phyloP scores from a whole-genome alignment of 257 asterid genomes.

The Linderniella brevidens region DNA sequence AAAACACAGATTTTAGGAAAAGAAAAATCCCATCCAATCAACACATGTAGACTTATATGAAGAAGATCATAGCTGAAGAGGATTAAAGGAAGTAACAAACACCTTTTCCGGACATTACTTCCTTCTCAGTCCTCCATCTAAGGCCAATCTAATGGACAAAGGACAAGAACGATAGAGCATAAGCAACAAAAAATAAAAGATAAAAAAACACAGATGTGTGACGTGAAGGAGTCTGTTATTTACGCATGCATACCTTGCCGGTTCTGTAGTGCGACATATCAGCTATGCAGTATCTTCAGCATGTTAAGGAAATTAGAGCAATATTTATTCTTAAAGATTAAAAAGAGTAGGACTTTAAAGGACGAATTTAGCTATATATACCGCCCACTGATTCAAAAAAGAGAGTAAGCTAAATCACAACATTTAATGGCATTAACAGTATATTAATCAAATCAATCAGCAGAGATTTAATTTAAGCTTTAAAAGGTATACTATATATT shows the following conservation, averaged over 20 bases:
- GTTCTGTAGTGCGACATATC: slow-evolving; percentile 92
- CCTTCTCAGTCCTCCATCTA: slow-evolving; percentile 97
- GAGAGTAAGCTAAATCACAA: too few species aligned
- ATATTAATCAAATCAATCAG: too few species aligned
- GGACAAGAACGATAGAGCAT: slow-evolving; percentile 9
- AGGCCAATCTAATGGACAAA: slow-evolving; percentile 65
- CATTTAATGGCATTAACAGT: too few species aligned
- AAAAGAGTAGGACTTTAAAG: too few species aligned
- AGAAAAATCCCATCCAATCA: too few species aligned
- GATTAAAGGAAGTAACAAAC: slow-evolving; percentile 8
- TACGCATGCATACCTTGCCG: slow-evolving; percentile 45
- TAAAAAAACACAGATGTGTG: not conserved
- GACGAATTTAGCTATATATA: too few species aligned
- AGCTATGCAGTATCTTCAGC: slow-evolving; percentile 80
- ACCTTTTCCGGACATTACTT: slow-evolving; percentile 98
- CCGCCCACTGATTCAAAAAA: too few species aligned
- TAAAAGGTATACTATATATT: too few species aligned
- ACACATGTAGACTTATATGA: not conserved
- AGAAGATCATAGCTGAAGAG: not conserved
- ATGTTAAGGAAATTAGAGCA: slow-evolving; percentile 20
- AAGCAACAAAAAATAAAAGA: slow-evolving; percentile 3
- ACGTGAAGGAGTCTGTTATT: not conserved
- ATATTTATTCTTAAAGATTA: too few species aligned
- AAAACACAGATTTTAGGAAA: too few species aligned
- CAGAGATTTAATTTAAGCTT: too few species aligned